These are phyloP conservation scores for Alternaria postmessia DNA, from an alignment of 2,329 filamentous ascomycete genomes.

Conservation along the genomic window DNA sequence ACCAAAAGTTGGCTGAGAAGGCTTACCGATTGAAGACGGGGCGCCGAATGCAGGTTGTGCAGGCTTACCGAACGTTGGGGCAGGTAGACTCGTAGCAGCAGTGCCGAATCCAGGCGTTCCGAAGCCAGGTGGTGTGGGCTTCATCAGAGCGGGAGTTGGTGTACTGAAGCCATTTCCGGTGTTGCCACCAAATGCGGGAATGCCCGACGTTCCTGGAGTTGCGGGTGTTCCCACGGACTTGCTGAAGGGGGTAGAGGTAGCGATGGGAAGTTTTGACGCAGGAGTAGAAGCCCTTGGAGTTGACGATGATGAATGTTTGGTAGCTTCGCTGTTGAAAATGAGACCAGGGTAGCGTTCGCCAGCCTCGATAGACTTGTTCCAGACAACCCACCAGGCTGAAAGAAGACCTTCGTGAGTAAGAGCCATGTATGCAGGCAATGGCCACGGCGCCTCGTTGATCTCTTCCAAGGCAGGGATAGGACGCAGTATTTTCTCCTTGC, in stretches of 20 bases:
- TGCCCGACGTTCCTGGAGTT: slow-evolving; percentile 38
- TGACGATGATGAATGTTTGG: slow-evolving; percentile 38
- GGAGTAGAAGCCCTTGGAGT: slow-evolving; percentile 17
- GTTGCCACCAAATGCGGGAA: slow-evolving; percentile 16
- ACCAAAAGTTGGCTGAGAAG: slow-evolving; percentile 21
- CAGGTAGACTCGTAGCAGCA: slow-evolving; percentile 28
- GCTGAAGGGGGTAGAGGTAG: slow-evolving; percentile 21
- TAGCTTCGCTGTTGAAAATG: slow-evolving; percentile 51
- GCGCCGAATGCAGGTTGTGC: slow-evolving; percentile 33
- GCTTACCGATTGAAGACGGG: slow-evolving; percentile 20
- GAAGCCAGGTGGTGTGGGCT: slow-evolving; percentile 32
- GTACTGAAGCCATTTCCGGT: slow-evolving; percentile 12
- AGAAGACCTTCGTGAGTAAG: slow-evolving; percentile 90
- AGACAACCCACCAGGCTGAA: slow-evolving; percentile 89
- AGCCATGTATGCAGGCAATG: slow-evolving; percentile 82
- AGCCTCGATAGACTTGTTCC: slow-evolving; percentile 82
- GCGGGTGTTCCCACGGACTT: slow-evolving; percentile 24
- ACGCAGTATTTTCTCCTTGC: slow-evolving; percentile 77
- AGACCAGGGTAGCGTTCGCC: slow-evolving; percentile 78
- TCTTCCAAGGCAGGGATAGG: slow-evolving; percentile 81
- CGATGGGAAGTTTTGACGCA: slow-evolving; percentile 16
- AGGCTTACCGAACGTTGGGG: slow-evolving; percentile 23
- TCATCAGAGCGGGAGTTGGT: slow-evolving; percentile 19
- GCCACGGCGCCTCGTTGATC: slow-evolving; percentile 78
- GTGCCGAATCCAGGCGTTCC: slow-evolving; percentile 26